Evolutionary conservation across 1,139 yeast genomes (phyloP).

Genomic region (Groenewaldozyma sp.): DNA sequence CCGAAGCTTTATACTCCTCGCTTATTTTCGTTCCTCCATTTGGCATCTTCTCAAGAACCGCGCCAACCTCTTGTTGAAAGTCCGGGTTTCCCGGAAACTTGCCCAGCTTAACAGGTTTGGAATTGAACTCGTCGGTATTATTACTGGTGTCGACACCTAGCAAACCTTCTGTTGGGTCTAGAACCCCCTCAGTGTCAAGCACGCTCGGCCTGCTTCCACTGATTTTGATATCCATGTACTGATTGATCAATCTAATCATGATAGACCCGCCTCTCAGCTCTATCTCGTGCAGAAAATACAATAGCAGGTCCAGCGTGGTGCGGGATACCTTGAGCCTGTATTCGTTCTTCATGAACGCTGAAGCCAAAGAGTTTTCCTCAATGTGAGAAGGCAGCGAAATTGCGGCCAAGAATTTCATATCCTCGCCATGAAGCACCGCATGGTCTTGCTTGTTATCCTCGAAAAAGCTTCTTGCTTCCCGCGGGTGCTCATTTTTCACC

Average conservation of each 20-base stretch:
- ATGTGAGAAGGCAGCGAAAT: slow-evolving; percentile 75
- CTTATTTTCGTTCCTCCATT: slow-evolving; percentile 27
- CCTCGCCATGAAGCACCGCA: slow-evolving; percentile 65
- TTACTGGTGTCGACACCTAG: slow-evolving; percentile 46
- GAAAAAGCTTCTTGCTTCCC: slow-evolving; percentile 64
- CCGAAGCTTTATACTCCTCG: slow-evolving; percentile 37
- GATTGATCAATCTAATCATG: slow-evolving; percentile 75
- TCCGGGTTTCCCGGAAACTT: slow-evolving; percentile 80
- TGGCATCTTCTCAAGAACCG: slow-evolving; percentile 50
- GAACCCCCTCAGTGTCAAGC: slow-evolving; percentile 27
- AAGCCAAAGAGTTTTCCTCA: slow-evolving; percentile 72
- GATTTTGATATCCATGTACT: slow-evolving; percentile 65
- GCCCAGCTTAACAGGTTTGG: slow-evolving; percentile 72
- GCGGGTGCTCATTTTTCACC: slow-evolving; percentile 49
- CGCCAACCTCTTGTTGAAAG: slow-evolving; percentile 72
- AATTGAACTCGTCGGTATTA: slow-evolving; percentile 44
- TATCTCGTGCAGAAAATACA: slow-evolving; percentile 83
- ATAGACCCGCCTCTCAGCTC: slow-evolving; percentile 90
- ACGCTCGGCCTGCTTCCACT: slow-evolving; percentile 30
- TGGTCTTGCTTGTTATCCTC: slow-evolving; percentile 71
- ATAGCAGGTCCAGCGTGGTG: slow-evolving; percentile 72
- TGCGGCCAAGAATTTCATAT: slow-evolving; percentile 60
- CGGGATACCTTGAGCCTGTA: slow-evolving; percentile 71
- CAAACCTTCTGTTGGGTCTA: slow-evolving; percentile 56
- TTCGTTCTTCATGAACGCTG: slow-evolving; percentile 61